Base-by-base conservation (phyloP, 129 eudicot genomes). In the Gnaphalium uliginosum region DNA sequence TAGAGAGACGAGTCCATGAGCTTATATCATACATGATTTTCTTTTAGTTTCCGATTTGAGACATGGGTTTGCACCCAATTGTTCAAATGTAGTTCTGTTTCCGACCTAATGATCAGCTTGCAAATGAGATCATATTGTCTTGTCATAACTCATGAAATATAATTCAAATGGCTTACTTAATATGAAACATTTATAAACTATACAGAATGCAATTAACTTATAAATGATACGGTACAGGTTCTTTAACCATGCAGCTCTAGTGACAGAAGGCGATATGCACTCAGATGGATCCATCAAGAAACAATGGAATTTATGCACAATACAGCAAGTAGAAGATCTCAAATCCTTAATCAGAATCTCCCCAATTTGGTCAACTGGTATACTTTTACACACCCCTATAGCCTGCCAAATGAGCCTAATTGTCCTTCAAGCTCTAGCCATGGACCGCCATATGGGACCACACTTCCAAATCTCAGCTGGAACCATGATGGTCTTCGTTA, bases 351-450 rank as follows among this genome's bases (percentile, higher is more conserved):
- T 85, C 18, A 82, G 71, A 82, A 78, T 82, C 46, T 51, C 78
- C 4, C 85, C 89, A 70, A n/a, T 85, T 3, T 85, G 89, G 88
- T 76, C 90, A 27, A 53, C 85, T 0, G 79, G 86, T 57, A 83
- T 90, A 17, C 65, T 90, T 13, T 35, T 87, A 23, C 59, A 76
- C 75, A 81, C 85, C 58, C 87, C 92, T 2, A 76, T 90, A 15
- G 90, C 82, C 15, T 70, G 77, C 68, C 89, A 81, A 43, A 24
- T 61, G 30, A 85, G 87, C 83, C 39, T 90, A 5, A 59, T 81
- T 0, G 74, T 87, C 73, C 92, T 90, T 51, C 89, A 87, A 82
- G 89, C 90, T 26, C 59, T 87, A 64, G 59, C 86, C 78, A 83
- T 87, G 88, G 86, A 87, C 74, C 83, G 88, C 21, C 78, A 63